Conservation (phyloP, 164 flowering plant genomes). For the Annona cherimola region DNA sequence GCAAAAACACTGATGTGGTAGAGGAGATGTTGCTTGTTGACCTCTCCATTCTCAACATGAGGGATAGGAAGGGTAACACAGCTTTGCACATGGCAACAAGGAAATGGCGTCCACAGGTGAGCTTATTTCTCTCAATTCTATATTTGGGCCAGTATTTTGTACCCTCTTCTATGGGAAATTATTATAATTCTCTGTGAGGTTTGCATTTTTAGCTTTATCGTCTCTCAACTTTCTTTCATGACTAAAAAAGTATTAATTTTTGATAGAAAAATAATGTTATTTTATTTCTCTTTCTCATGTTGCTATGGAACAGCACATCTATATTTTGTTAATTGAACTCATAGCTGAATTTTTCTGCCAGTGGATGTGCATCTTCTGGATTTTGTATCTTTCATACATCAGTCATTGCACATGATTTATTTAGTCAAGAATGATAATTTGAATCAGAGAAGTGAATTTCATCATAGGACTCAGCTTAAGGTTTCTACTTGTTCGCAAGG, state of each 20-base stretch:
- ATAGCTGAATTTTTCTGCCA: not conserved
- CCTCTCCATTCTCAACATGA: slow-evolving; percentile 59
- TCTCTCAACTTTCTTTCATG: not conserved
- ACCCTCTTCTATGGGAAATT: not conserved
- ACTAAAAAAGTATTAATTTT: too few relatives aligned
- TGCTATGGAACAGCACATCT: not conserved
- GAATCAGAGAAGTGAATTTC: too few relatives aligned
- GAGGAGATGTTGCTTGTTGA: slow-evolving; percentile 74
- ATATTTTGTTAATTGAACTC: not conserved
- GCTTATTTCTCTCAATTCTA: not conserved
- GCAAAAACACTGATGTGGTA: slow-evolving; percentile 54
- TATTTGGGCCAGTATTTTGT: not conserved
- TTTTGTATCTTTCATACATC: too few relatives aligned
- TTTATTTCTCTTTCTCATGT: not conserved
- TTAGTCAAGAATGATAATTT: too few relatives aligned
- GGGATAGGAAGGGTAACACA: slow-evolving; percentile 94
- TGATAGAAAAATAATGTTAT: too few relatives aligned
- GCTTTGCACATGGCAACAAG: slow-evolving; percentile 89
- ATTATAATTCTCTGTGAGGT: not conserved
- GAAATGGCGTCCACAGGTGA: slow-evolving; percentile 79
- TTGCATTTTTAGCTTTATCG: not conserved
- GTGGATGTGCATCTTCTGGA: not conserved
- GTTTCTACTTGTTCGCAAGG: not conserved
- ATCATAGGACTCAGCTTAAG: not conserved
- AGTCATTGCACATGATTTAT: too few relatives aligned